Evolutionary conservation across 495 filamentous ascomycete genomes (phyloP), one percentile per base, ranked within the genome.

Genomic region (Penicillium argentinense): DNA sequence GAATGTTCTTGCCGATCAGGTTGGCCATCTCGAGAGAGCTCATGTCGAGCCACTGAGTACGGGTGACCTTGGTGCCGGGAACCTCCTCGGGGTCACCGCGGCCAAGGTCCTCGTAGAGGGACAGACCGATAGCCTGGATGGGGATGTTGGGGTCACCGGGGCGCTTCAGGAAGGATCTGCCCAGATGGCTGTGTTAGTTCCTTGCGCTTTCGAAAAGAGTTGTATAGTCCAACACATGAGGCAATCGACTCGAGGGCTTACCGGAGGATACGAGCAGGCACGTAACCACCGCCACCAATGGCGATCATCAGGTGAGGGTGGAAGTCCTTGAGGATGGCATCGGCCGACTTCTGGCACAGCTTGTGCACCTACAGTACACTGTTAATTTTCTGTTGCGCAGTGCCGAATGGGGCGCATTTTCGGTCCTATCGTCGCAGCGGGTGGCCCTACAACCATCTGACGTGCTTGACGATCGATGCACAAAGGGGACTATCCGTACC

Each of bases 101-200:
- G 37, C 82, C 71, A 22, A 97, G 85, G 28, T 81, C 77, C 72
- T 99, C 93, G 74, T 99, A 99, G 40, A 99, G 84, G 18, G 91
- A 96, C 36, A 99, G 85, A 38, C 93, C 93, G 66, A 99, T 99
- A 25, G 93, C 93, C 79, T 99, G 93, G 69, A 99, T 99, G 47
- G 93, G 92, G 65, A 99, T 99, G 73, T 99, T 99, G 64, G 90
- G 79, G 53, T 78, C 81, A 49, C 86, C 88, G 40, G 87, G 78
- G 60, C 83, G 82, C 77, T 96, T 97, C 64, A 99, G 89, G 75
- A 97, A 99, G 9, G 93, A 97, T 37, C 80, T 83, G 46, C 53
- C 29, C 0, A 27, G 18, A 19, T 33, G 12, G 25, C 14, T 19
- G 16, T 9, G 24, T 56, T 25, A 55, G 52, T 22, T 13, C 9